phyloP scores from a whole-genome alignment of 148 eudicot species.

The Chenopodium formosanum region DNA sequence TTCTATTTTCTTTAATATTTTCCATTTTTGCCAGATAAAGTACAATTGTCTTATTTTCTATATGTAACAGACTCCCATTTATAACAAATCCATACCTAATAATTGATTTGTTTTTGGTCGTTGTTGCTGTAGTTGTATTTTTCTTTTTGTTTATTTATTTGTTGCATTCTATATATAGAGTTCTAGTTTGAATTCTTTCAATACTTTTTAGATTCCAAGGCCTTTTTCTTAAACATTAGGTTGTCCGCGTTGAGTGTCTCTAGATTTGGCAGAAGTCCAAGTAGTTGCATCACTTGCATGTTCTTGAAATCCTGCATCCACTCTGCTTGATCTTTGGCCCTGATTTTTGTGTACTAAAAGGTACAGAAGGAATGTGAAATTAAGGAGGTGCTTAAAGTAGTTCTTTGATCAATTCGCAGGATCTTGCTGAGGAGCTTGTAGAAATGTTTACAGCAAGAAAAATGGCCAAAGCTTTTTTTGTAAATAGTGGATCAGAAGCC shows the following conservation, averaged over 20 bases:
- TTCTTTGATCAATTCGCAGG: conserved; percentile 42
- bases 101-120: not conserved
- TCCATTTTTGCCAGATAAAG: too few species aligned
- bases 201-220: not conserved
- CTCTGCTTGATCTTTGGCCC: not conserved
- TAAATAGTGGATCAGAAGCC: conserved; percentile 97
- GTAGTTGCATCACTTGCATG: not conserved
- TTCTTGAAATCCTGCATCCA: not conserved
- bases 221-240: not conserved
- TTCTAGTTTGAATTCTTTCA: not conserved
- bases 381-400: not conserved
- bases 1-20: too few species aligned
- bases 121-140: not conserved
- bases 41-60: too few species aligned
- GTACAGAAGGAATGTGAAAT: not conserved
- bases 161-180: not conserved
- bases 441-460: conserved; percentile 67
- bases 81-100: not conserved
- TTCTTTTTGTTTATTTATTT: not conserved
- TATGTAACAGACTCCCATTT: too few species aligned
- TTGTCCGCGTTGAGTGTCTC: not conserved
- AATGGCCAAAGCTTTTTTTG: conserved; percentile 90
- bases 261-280: not conserved
- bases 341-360: not conserved
- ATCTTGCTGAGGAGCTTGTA: conserved; percentile 83